A percentile compares a stretch with the other conserved stretches of the same genome.
phyloP scores from a whole-genome alignment of 352 stramenopile genomes.

The Phytopythium ostracodes region DNA sequence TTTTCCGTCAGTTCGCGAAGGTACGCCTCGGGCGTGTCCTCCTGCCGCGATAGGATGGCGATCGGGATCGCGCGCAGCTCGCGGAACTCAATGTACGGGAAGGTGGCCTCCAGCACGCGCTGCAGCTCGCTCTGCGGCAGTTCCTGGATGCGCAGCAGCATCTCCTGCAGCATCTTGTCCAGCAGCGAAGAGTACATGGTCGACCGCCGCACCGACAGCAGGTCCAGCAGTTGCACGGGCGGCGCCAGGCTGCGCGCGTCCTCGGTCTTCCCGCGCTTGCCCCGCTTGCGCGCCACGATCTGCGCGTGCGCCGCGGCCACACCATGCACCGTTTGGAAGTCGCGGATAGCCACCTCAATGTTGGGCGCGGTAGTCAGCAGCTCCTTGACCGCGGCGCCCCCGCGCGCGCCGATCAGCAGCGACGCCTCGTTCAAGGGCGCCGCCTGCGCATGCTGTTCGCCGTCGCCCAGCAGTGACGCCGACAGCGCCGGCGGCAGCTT shows the following conservation, averaged over 20 bases:
- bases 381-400: slow-evolving; percentile 74
- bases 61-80: slow-evolving; percentile 83
- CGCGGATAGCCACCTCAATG: slow-evolving; percentile 75
- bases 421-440: slow-evolving; percentile 23
- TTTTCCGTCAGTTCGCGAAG: slow-evolving; percentile 81
- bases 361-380: slow-evolving; percentile 81
- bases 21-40: slow-evolving; percentile 76
- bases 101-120: slow-evolving; percentile 70
- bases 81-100: slow-evolving; percentile 87
- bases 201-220: slow-evolving; percentile 62
- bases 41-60: slow-evolving; percentile 71
- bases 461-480: slow-evolving; percentile 11
- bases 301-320: slow-evolving; percentile 44
- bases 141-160: slow-evolving; percentile 69
- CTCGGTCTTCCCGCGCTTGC: slow-evolving; percentile 6
- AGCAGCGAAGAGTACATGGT: slow-evolving; percentile 68
- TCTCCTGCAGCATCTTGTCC: slow-evolving; percentile 58
- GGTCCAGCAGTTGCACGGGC: slow-evolving; percentile 71
- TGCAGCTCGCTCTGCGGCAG: slow-evolving; percentile 69
- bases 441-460: slow-evolving; percentile 15
- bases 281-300: slow-evolving; percentile 28
- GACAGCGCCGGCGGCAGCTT: slow-evolving; percentile 38
- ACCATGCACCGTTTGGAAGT: slow-evolving; percentile 69
- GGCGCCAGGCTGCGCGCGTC: slow-evolving; percentile 33
- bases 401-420: slow-evolving; percentile 64